Percentiles rank a stretch among this genome's conserved stretches.
Evolutionary conservation across 1,284 basidiomycete genomes (phyloP).

Genomic region (Paramarasmius palmivorus): DNA sequence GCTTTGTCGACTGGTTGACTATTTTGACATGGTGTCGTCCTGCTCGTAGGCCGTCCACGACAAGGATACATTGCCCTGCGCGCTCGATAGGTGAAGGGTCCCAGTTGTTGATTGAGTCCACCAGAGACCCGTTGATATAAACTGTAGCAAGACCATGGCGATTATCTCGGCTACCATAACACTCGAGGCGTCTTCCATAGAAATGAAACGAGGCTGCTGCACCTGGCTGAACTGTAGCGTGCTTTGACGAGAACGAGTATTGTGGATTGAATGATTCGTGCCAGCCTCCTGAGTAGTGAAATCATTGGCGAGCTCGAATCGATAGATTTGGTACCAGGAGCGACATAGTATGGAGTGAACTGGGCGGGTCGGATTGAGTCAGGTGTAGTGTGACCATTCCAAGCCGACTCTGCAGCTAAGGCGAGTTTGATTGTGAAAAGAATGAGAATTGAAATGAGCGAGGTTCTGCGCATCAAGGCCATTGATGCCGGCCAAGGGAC

Average conservation of each 20-base stretch:
- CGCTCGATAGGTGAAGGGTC: conserved; percentile 25
- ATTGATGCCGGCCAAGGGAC: conserved; percentile 1
- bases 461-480: conserved; percentile 8
- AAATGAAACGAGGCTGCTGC: conserved; percentile 63
- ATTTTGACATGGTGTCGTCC: conserved; percentile 65
- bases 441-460: conserved; percentile 15
- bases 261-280: conserved; percentile 47
- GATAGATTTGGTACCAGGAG: conserved; percentile 68
- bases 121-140: conserved; percentile 55
- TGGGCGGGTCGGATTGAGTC: conserved; percentile 43
- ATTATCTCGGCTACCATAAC: conserved; percentile 64
- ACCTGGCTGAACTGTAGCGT: conserved; percentile 45
- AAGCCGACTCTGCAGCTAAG: conserved; percentile 44
- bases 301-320: conserved; percentile 66
- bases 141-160: conserved; percentile 57
- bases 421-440: conserved; percentile 4
- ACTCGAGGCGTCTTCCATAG: conserved; percentile 71
- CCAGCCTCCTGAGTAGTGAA: conserved; percentile 63
- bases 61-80: conserved; percentile 65
- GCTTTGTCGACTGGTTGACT: conserved; percentile 46
- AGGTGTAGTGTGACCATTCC: conserved; percentile 65
- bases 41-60: conserved; percentile 51
- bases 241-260: conserved; percentile 53
- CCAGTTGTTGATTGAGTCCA: conserved; percentile 48
- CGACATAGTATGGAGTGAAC: conserved; percentile 71